These are phyloP conservation scores for maize (Zea mays) DNA, from an alignment of 176 grass and related monocot genomes.

Conservation along the genomic window Zm-B73-REFERENCE-NAM-5.0 NC_050103.1:179703001-179703500, in stretches of 20 bases:
- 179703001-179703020: slow-evolving; percentile 12
- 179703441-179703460: slow-evolving; percentile 85
- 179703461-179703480: slow-evolving; percentile 87
- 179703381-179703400: slow-evolving; percentile 91
- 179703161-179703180: background rate
- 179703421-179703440: slow-evolving; percentile 74
- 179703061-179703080: background rate
- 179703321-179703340: slow-evolving; percentile 89
- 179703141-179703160: slow-evolving; percentile 1
- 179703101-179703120: slow-evolving; percentile 20
- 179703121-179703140: background rate
- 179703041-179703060: background rate
- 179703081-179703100: background rate
- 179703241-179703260: slow-evolving; percentile 13
- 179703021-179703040: background rate
- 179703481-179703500: slow-evolving; percentile 37
- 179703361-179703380: slow-evolving; percentile 65
- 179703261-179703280: background rate
- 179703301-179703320: slow-evolving; percentile 58
- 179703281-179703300: slow-evolving; percentile 11
- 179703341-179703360: slow-evolving; percentile 81
- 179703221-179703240: background rate
- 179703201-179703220: background rate
- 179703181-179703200: background rate
- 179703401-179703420: slow-evolving; percentile 89